These are phyloP conservation scores for Dicorynia guianensis DNA, from an alignment of 306 rosid species.

Conservation along the genomic window DNA sequence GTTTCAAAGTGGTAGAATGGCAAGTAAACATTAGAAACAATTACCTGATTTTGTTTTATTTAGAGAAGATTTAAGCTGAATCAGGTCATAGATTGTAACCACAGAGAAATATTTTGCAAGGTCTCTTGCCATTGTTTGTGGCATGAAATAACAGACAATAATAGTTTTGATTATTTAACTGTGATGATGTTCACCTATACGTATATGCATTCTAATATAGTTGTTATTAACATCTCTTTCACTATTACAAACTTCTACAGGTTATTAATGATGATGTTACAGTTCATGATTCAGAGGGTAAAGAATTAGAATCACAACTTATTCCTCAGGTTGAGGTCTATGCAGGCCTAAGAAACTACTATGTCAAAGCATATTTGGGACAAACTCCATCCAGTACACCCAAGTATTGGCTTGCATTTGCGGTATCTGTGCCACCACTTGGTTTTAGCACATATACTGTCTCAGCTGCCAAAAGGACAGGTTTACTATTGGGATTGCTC, in stretches of 20 bases:
- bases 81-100: not conserved
- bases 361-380: conserved; percentile 73
- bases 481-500: conserved; percentile 36
- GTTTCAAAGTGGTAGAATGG: conserved; percentile 6
- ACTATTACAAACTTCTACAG: conserved; percentile 51
- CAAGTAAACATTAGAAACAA: conserved; percentile 5
- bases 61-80: not conserved
- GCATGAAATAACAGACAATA: conserved; percentile 13
- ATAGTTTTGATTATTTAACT: conserved; percentile 27
- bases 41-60: not conserved
- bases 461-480: conserved; percentile 55
- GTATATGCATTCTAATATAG: not conserved
- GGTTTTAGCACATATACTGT: conserved; percentile 84
- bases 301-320: conserved; percentile 77
- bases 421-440: conserved; percentile 81
- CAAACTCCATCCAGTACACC: conserved; percentile 57
- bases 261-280: conserved; percentile 54
- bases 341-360: conserved; percentile 57
- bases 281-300: conserved; percentile 70
- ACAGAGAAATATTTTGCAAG: not conserved
- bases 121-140: conserved; percentile 14
- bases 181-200: conserved; percentile 10
- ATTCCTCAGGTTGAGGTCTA: conserved; percentile 61
- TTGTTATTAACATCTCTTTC: conserved; percentile 22
- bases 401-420: conserved; percentile 83